Evolutionary conservation across 2,329 filamentous ascomycete species (phyloP).

Genomic region (Aspergillus ochraceoroseus): DNA sequence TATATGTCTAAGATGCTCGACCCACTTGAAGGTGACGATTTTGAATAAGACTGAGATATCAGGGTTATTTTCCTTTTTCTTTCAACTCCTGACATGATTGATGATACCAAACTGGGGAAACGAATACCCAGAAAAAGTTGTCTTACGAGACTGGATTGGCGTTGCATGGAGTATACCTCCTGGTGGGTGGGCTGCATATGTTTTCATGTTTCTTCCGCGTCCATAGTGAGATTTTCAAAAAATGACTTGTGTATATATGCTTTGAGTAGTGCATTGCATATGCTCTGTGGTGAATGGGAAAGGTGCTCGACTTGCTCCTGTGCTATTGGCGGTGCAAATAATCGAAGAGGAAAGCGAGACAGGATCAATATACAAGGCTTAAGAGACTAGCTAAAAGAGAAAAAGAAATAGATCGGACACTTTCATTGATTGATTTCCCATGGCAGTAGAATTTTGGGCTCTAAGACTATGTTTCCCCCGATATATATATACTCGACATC

Average conservation of each 20-base stretch:
- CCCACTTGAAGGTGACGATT: slow-evolving; percentile 39
- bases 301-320: too few relatives aligned
- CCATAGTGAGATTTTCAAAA: neutral
- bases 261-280: neutral
- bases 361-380: too few relatives aligned
- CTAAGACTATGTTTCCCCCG: too few relatives aligned
- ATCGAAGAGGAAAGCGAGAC: too few relatives aligned
- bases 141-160: slow-evolving; percentile 1
- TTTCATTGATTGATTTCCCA: too few relatives aligned
- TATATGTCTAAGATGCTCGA: slow-evolving; percentile 59
- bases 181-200: neutral
- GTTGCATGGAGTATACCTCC: slow-evolving; percentile 2
- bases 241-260: slow-evolving; percentile 2
- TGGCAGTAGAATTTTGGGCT: too few relatives aligned
- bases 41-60: slow-evolving; percentile 1
- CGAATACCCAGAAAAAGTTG: slow-evolving; percentile 3
- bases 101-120: slow-evolving; percentile 5
- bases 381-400: too few relatives aligned
- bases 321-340: too few relatives aligned
- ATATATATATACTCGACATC: too few relatives aligned
- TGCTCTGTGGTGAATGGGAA: neutral
- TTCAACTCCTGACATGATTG: slow-evolving; percentile 13
- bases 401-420: too few relatives aligned
- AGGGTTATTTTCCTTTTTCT: neutral
- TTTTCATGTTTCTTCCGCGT: neutral